Evolutionary conservation across 352 stramenopile genomes (phyloP), one percentile per base, ranked within the genome.

Genomic region (Phytophthora vignae): DNA sequence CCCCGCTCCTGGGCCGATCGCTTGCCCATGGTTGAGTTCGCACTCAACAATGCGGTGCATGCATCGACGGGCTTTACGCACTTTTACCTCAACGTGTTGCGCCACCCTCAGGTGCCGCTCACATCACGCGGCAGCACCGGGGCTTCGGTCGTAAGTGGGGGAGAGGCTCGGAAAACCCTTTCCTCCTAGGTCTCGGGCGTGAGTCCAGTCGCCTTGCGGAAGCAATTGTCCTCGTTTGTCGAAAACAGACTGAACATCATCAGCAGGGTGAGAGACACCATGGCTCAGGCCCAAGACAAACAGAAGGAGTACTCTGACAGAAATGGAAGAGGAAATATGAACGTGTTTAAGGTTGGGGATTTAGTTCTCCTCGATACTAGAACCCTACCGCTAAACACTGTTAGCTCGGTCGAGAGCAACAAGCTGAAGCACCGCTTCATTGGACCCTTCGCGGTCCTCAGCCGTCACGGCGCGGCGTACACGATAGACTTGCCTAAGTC

Each of bases 351-450:
- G 2, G 55, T 29, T 3, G 25, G 25, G 25, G 36, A 52, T 1
- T 61, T 61, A 52, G 55, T 36, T 7, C 33, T 61, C 33, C 19
- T 53, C 1, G 31, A 67, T 17, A 60, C 60, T 55, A 67, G 25
- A 27, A 60, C 60, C 50, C 25, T 67, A 67, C 38, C 60, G 14
- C 25, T 60, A 15, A 53, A 38, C 25, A 54, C 60, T 14, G 50
- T 60, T 40, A 55, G 22, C 22, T 36, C 21, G 10, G 52, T 49
- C 5, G 38, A 42, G n/a, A 67, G 40, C 36, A 66, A 55, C 65
- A 72, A 72, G 38, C 5, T 73, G 55, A 57, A 54, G 49, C 64
- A 64, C 11, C 59, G 64, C 25, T 76, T 65, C 55, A 69, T 76
- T 60, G 53, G 58, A 31, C 54, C 63, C 2, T 73, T 73, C n/a